Evolutionary conservation across 768 basidiomycete genomes (phyloP).

Genomic region (Termitomyces sp.): DNA sequence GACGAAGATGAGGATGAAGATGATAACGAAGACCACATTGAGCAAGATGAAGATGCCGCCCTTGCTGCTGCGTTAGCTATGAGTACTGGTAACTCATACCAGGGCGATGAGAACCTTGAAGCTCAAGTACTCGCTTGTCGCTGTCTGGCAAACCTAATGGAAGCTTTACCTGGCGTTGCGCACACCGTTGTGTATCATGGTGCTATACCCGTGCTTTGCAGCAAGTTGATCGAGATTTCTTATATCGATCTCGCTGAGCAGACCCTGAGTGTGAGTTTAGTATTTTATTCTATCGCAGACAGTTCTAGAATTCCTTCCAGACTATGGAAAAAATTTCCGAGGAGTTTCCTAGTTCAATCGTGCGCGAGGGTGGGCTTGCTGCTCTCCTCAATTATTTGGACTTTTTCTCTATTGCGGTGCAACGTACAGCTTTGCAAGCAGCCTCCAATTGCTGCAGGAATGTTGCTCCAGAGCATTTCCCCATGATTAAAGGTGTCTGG

Average conservation of each 20-base stretch:
- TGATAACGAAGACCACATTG: constrained; percentile 52
- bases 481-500: constrained; percentile 86
- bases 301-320: constrained; percentile 33
- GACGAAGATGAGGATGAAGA: constrained; percentile 75
- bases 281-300: constrained; percentile 10
- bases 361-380: constrained; percentile 90
- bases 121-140: constrained; percentile 95
- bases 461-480: constrained; percentile 82
- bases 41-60: constrained; percentile 79
- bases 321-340: constrained; percentile 98
- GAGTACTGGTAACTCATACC: constrained; percentile 61
- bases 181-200: constrained; percentile 97
- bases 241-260: constrained; percentile 99
- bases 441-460: constrained; percentile 96
- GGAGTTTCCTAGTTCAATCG: constrained; percentile 93
- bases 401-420: constrained; percentile 97
- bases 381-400: constrained; percentile 94
- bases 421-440: constrained; percentile 93
- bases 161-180: constrained; percentile 96
- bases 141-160: constrained; percentile 97
- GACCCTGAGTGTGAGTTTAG: constrained; percentile 81
- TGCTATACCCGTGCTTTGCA: constrained; percentile 96
- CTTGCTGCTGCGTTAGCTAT: constrained; percentile 85
- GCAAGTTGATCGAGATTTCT: constrained; percentile 94
- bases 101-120: constrained; percentile 85